Evolutionary conservation across 805 yeast genomes (phyloP).

Genomic region (Middelhovenomyces tepae): DNA sequence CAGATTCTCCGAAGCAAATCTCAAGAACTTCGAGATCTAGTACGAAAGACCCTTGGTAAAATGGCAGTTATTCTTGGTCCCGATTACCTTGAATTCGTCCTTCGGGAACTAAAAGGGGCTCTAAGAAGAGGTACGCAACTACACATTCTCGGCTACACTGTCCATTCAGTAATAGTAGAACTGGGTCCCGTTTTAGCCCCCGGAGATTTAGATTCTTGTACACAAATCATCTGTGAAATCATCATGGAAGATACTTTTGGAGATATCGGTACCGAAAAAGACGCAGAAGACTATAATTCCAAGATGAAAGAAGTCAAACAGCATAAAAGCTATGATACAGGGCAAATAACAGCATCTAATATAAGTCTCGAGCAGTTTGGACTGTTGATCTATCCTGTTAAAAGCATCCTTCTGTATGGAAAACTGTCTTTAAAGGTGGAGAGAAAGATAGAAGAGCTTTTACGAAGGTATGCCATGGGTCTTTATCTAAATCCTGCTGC

Average conservation of each 20-base stretch:
- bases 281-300: constrained; percentile 81
- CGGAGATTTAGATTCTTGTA: constrained; percentile 66
- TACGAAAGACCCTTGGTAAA: constrained; percentile 63
- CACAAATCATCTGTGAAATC: constrained; percentile 51
- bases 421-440: constrained; percentile 60
- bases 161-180: constrained; percentile 60
- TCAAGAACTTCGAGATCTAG: constrained; percentile 81
- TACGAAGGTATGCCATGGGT: constrained; percentile 74
- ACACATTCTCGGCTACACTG: constrained; percentile 83
- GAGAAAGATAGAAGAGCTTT: constrained; percentile 66
- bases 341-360: constrained; percentile 62
- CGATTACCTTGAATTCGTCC: constrained; percentile 58
- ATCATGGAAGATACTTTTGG: constrained; percentile 94
- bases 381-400: constrained; percentile 58
- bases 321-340: constrained; percentile 81
- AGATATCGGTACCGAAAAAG: constrained; percentile 85
- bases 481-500: constrained; percentile 59
- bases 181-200: constrained; percentile 38
- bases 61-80: constrained; percentile 64
- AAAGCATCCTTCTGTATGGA: constrained; percentile 49
- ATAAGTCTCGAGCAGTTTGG: constrained; percentile 51
- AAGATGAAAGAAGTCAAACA: constrained; percentile 85
- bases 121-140: constrained; percentile 84
- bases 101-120: constrained; percentile 71
- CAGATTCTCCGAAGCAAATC: constrained; percentile 79